phyloP scores from a whole-genome alignment of 306 rosid species.

The Biancaea sappan region DNA sequence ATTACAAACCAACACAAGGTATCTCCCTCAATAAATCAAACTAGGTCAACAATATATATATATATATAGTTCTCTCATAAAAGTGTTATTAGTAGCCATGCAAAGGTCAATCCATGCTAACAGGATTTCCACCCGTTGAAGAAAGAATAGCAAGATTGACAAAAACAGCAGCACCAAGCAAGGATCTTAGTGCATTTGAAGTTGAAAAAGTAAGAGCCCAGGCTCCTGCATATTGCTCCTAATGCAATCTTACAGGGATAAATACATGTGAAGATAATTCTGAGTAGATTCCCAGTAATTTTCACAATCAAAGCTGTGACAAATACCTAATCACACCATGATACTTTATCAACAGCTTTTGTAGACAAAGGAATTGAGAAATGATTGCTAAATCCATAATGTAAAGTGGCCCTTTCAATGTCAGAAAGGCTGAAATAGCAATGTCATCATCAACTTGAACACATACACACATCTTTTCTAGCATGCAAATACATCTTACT shows the following conservation, averaged over 20 bases:
- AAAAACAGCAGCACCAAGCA: slow-evolving; percentile 5
- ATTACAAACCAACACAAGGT: too few relatives aligned
- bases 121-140: neutral
- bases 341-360: neutral
- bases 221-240: neutral
- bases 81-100: neutral
- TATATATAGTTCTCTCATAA: neutral
- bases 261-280: neutral
- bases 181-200: neutral
- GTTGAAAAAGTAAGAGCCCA: neutral
- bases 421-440: neutral
- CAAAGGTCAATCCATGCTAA: slow-evolving; percentile 1
- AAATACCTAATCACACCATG: neutral
- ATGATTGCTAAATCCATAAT: neutral
- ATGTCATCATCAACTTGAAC: neutral
- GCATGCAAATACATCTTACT: neutral
- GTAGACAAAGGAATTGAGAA: neutral
- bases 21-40: slow-evolving; percentile 19
- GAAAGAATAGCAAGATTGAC: neutral
- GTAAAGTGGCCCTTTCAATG: neutral
- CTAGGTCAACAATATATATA: slow-evolving; percentile 11
- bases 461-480: neutral
- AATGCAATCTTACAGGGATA: neutral
- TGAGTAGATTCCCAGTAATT: neutral
- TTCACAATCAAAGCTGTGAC: neutral